Conservation (phyloP, 306 rosid species). For the Pyrus communis region DNA sequence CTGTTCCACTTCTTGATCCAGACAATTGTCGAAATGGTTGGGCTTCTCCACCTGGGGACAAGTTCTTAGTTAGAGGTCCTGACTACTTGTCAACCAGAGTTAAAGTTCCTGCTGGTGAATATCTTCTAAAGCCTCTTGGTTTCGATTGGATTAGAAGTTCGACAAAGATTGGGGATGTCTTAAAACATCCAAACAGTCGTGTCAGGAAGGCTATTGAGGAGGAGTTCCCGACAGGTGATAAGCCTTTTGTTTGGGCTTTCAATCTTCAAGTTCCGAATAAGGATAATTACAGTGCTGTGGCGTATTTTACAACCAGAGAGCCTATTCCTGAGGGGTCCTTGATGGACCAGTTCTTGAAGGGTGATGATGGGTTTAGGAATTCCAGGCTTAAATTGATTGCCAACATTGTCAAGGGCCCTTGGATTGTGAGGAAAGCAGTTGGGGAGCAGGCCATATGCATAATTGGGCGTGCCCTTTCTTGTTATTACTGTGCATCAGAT, state of each 20-base stretch:
- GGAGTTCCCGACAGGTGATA: slow-evolving; percentile 43
- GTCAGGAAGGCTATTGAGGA: slow-evolving; percentile 53
- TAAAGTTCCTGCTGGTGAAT: slow-evolving; percentile 68
- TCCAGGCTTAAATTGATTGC: slow-evolving; percentile 90
- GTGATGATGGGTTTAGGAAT: slow-evolving; percentile 59
- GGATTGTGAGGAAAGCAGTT: slow-evolving; percentile 85
- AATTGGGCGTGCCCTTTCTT: slow-evolving; percentile 68
- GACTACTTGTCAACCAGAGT: slow-evolving; percentile 64
- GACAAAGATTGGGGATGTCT: slow-evolving; percentile 54
- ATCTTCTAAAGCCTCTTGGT: slow-evolving; percentile 75
- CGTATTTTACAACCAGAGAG: slow-evolving; percentile 50
- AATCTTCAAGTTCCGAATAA: slow-evolving; percentile 79
- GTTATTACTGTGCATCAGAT: slow-evolving; percentile 42
- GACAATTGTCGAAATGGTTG: slow-evolving; percentile 63
- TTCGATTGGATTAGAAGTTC: slow-evolving; percentile 90
- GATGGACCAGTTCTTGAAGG: slow-evolving; percentile 66
- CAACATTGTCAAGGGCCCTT: slow-evolving; percentile 70
- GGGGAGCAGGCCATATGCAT: slow-evolving; percentile 91
- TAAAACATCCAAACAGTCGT: slow-evolving; percentile 52
- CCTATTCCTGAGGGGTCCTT: slow-evolving; percentile 56
- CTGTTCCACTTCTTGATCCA: slow-evolving; percentile 51
- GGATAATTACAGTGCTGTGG: slow-evolving; percentile 64
- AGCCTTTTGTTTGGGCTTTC: slow-evolving; percentile 88
- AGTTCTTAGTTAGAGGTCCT: slow-evolving; percentile 84
- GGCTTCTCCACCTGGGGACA: slow-evolving; percentile 73